Conservation (phyloP, 768 basidiomycete genomes). For the Botryobasidium botryosum region DNA sequence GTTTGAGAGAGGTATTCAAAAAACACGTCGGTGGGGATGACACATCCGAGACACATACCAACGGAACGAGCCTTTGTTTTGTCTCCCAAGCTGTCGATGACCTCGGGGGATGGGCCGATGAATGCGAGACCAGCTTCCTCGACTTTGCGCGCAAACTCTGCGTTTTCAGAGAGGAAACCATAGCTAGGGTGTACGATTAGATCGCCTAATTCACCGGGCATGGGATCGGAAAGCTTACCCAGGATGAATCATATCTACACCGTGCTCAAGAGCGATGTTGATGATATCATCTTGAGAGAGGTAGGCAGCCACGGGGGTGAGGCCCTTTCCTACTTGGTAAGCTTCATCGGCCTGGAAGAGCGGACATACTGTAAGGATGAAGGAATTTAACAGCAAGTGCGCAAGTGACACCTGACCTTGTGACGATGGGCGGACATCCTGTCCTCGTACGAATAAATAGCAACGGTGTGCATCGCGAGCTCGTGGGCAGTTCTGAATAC, state of each 20-base stretch:
- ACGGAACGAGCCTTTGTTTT: constrained; percentile 94
- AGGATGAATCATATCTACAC: constrained; percentile 99
- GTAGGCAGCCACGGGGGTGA: constrained; percentile 93
- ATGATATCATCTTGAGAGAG: constrained; percentile 97
- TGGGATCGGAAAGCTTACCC: constrained; percentile 40
- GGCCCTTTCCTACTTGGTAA: constrained; percentile 91
- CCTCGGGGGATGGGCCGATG: constrained; percentile 87
- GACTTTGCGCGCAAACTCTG: constrained; percentile 91
- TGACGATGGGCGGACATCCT: constrained; percentile 93
- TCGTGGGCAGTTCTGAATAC: constrained; percentile 98
- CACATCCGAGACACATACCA: constrained; percentile 23
- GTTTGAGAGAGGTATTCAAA: constrained; percentile 1
- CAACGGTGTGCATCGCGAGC: constrained; percentile 96
- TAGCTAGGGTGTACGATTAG: constrained; percentile 53
- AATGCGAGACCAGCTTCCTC: constrained; percentile 96
- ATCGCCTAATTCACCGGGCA: no score
- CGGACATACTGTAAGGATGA: not conserved
- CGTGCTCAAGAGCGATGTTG: constrained; percentile 88
- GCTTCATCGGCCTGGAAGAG: constrained; percentile 77
- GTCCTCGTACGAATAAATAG: constrained; percentile 96
- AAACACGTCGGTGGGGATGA: not conserved
- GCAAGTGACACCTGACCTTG: constrained; percentile 40
- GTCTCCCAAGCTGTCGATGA: constrained; percentile 94
- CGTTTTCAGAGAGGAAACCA: constrained; percentile 96
- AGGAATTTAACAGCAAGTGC: not conserved